Evolutionary conservation across 208 protist genomes (phyloP).

Genomic region (Leishmania gerbilli): DNA sequence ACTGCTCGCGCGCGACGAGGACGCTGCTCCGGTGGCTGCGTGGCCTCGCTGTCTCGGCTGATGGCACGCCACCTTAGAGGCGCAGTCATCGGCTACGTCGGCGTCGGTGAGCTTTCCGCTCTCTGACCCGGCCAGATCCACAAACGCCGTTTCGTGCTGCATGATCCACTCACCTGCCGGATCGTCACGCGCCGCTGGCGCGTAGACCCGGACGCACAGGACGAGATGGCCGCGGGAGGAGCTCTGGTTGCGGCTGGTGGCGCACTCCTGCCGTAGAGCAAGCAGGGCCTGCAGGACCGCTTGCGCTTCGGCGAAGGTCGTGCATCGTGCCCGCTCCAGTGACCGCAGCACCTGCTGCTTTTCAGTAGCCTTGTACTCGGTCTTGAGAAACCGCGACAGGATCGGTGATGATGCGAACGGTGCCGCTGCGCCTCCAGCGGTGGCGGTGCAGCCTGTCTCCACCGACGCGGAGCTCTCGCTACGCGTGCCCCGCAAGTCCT

Average conservation of each 20-base stretch:
- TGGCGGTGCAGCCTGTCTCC: neutral
- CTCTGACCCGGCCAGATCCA: constrained; percentile 76
- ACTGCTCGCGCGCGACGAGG: constrained; percentile 21
- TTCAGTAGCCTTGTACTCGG: constrained; percentile 60
- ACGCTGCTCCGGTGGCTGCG: neutral
- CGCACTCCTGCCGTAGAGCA: constrained; percentile 39
- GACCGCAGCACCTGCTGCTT: constrained; percentile 49
- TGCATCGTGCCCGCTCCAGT: constrained; percentile 38
- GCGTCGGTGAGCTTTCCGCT: constrained; percentile 31
- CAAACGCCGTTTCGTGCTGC: constrained; percentile 53
- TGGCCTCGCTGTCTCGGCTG: neutral
- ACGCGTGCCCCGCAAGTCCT: neutral
- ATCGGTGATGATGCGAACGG: neutral
- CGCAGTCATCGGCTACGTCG: neutral
- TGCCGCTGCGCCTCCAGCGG: neutral
- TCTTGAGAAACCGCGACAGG: constrained; percentile 11
- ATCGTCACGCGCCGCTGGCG: neutral
- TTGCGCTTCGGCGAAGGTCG: constrained; percentile 31
- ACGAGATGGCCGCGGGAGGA: constrained; percentile 58
- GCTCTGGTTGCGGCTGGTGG: constrained; percentile 51
- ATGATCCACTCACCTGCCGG: constrained; percentile 6
- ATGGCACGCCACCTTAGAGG: neutral
- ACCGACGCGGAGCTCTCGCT: neutral
- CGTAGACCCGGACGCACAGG: constrained; percentile 40
- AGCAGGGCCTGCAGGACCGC: constrained; percentile 39